Evolutionary conservation across 192 early-diverging fungal species (phyloP).

Genomic region (Phycomyces nitens): DNA sequence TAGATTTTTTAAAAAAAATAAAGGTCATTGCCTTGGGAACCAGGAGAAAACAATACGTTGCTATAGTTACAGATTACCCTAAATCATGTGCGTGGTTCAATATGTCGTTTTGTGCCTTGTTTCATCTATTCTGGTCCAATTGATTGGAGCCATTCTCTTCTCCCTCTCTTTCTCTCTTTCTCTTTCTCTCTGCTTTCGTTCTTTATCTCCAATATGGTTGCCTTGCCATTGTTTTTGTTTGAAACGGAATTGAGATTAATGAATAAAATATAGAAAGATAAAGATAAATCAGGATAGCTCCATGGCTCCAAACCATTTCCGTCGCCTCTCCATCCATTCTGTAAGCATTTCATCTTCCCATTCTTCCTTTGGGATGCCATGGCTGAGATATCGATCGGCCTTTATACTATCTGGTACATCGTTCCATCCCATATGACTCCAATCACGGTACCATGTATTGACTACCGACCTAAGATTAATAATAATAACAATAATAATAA

Average conservation of each 20-base stretch:
- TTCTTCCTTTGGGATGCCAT: slow-evolving; percentile 25
- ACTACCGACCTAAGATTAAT: slow-evolving; percentile 24
- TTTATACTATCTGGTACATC: slow-evolving; percentile 28
- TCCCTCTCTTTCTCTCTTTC: no score
- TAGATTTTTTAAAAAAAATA: neutral
- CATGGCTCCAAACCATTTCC: neutral
- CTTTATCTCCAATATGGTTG: no score
- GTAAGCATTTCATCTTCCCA: slow-evolving; percentile 40
- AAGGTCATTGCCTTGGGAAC: no score
- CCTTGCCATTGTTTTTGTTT: slow-evolving; percentile 4
- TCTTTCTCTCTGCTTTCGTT: no score
- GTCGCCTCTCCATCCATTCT: slow-evolving; percentile 23
- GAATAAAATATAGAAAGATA: neutral
- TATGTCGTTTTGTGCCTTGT: no score
- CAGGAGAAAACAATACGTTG: no score
- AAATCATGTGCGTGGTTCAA: no score
- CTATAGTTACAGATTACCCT: no score
- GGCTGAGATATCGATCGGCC: slow-evolving; percentile 20
- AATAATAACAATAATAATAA: no score
- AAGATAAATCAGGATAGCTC: neutral
- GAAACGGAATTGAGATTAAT: neutral
- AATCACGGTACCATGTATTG: slow-evolving; percentile 36
- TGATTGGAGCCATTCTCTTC: no score
- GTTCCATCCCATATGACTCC: slow-evolving; percentile 9
- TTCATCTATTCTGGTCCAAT: no score